Evolutionary conservation across 345 rosid genomes (phyloP), one percentile per base, ranked within the genome.

Genomic region (Microthlaspi erraticum): DNA sequence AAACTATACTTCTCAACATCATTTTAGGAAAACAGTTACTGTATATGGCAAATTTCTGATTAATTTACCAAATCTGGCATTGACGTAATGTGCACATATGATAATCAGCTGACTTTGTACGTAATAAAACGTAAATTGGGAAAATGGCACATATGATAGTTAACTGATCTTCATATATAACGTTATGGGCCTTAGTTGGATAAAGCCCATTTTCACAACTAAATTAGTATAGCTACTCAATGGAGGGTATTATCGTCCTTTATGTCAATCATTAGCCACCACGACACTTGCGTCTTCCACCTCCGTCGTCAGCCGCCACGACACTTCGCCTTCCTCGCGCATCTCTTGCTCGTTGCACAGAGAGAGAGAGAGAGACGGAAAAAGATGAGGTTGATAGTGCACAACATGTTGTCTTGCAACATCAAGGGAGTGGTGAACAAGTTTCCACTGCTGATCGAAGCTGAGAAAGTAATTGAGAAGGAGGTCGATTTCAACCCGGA

Each of bases 341-440:
- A 14, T 17, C 32, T 14, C 56, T 64, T 18, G 34, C 7, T 57
- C 55, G 49, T 33, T n/a, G 65, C 44, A 37, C 6, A 60, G 68
- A 55, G 56, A 61, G 10, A 12, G 37, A 29, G 53, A 36, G 31
- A 48, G 52, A 43, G 70, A 53, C 11, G 8, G 18, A 31, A 54
- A 14, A 57, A 26, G 14, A 90, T 87, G 98, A 84, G 86, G 81
- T 81, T 88, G 31, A 72, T 87, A 33, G 91, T 90, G 10, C 96
- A 90, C 86, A 90, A 90, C 84, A 88, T 87, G 93, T 76, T 88
- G 37, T 80, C 95, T 0, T 88, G 87, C 43, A 88, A 86, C 82
- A 81, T 92, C 56, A 89, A 86, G 66, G 98, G 96, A 46, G 98
- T 88, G 7, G 34, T 78, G 31, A 87, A 85, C 34, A 92, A 92